phyloP scores from a whole-genome alignment of 176 grass and related monocot species.

The Guadua angustifolia region DNA sequence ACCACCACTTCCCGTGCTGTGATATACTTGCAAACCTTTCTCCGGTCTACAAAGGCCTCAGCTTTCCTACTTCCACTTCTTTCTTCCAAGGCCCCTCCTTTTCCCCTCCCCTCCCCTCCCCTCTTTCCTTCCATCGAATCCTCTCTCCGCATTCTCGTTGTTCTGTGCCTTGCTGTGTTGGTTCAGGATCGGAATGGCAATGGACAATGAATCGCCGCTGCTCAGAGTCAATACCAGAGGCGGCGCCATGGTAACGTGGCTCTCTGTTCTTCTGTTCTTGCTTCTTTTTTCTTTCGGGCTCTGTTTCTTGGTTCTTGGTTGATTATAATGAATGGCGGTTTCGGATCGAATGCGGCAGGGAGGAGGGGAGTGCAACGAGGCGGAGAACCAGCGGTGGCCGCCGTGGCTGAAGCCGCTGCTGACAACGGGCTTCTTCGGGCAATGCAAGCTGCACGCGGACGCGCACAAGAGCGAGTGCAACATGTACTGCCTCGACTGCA shows the following conservation, averaged over 20 bases:
- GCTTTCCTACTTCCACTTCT: slow-evolving; percentile 42
- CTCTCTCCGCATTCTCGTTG: neutral
- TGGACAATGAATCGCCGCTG: slow-evolving; percentile 66
- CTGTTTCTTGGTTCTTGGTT: neutral
- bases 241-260: slow-evolving; percentile 51
- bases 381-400: slow-evolving; percentile 79
- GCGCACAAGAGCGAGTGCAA: slow-evolving; percentile 99
- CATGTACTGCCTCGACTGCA: slow-evolving; percentile 99
- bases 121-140: neutral
- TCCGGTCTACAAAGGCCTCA: slow-evolving; percentile 56
- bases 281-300: neutral
- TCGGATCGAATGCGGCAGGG: slow-evolving; percentile 54
- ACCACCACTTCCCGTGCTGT: slow-evolving; percentile 26
- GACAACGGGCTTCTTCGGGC: slow-evolving; percentile 84
- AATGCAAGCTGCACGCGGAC: slow-evolving; percentile 91
- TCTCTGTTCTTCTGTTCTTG: neutral
- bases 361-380: slow-evolving; percentile 34
- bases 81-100: slow-evolving; percentile 24
- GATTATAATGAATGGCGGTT: slow-evolving; percentile 15
- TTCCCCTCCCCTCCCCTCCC: neutral
- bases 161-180: neutral
- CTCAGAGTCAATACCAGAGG: slow-evolving; percentile 61
- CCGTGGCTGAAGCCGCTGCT: slow-evolving; percentile 94
- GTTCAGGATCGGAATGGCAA: slow-evolving; percentile 52
- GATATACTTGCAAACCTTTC: slow-evolving; percentile 44